Conservation (phyloP, 2,329 filamentous ascomycete species). For the Arthrobotrys conoides region DNA sequence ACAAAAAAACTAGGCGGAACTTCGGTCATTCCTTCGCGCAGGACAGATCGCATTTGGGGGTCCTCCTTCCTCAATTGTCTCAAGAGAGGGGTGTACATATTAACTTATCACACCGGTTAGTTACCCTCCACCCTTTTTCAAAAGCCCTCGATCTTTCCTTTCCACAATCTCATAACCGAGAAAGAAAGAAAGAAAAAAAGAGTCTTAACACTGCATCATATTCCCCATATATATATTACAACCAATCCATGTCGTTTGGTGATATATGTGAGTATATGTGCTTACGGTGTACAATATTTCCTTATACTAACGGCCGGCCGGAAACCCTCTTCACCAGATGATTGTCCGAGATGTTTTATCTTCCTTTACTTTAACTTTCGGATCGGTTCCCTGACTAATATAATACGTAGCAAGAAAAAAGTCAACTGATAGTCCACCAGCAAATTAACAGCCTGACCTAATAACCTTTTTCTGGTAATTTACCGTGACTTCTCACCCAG, state of each 20-base stretch:
- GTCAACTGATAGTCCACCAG: slow-evolving; percentile 24
- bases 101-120: neutral
- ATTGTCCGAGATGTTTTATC: neutral
- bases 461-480: slow-evolving; percentile 28
- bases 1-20: slow-evolving; percentile 56
- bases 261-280: neutral
- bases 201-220: slow-evolving; percentile 11
- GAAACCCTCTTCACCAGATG: neutral
- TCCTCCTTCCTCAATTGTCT: slow-evolving; percentile 55
- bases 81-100: slow-evolving; percentile 32
- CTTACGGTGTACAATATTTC: neutral
- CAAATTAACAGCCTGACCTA: neutral
- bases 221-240: neutral
- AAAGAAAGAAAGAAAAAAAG: neutral
- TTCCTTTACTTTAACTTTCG: slow-evolving; percentile 23
- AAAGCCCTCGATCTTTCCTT: slow-evolving; percentile 31
- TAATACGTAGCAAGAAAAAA: too few species aligned
- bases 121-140: slow-evolving; percentile 18
- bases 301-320: slow-evolving; percentile 42
- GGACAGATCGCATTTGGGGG: slow-evolving; percentile 49
- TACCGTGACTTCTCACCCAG: slow-evolving; percentile 34
- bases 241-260: slow-evolving; percentile 31
- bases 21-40: slow-evolving; percentile 58
- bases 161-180: slow-evolving; percentile 18
- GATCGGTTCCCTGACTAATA: slow-evolving; percentile 30